Evolutionary conservation across 805 yeast genomes (phyloP), one percentile per base, ranked within the genome.

Genomic region (Citeromyces matritensis): DNA sequence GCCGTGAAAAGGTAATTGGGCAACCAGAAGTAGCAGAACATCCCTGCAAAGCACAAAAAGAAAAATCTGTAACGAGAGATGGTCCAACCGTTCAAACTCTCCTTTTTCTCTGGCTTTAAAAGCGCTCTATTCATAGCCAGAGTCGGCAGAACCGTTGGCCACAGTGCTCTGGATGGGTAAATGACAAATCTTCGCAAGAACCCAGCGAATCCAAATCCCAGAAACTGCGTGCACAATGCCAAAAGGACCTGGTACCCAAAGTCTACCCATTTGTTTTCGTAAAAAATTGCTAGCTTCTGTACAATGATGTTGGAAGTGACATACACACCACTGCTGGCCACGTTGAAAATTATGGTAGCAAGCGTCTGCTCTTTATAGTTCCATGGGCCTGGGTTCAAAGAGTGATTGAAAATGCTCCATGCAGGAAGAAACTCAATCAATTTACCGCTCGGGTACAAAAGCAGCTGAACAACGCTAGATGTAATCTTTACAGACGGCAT

Each of bases 201-300:
- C 23, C 86, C 86, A 28, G 81, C 82, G 32, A 73, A 48, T 17
- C 79, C 75, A 39, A 72, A 71, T 6, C 86, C 85, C 32, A 78
- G 58, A 39, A 69, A 57, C 47, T 77, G 83, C 24, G 78, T 63
- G 9, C 78, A 60, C 32, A 69, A 44, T 28, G 62, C 57, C 28
- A 72, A 56, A 31, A 73, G 47, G 21, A 76, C 49, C 38, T 63
- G 64, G 37, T 66, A 73, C 12, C 81, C 82, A n/a, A n/a, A n/a
- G n/a, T n/a, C n/a, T n/a, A n/a, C n/a, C 47, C 38, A 51, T 34
- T 15, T 44, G 32, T 43, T 43, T 4, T 65, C 62, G 33, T 45
- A 53, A 32, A 49, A 55, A n/a, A n/a, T n/a, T n/a, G n/a, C n/a
- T 15, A 49, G 41, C 24, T 45, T 39, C 38, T 54, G 58, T 10